Base-by-base conservation (phyloP, 805 yeast species). In the Saccharomycopsis javanensis region DNA sequence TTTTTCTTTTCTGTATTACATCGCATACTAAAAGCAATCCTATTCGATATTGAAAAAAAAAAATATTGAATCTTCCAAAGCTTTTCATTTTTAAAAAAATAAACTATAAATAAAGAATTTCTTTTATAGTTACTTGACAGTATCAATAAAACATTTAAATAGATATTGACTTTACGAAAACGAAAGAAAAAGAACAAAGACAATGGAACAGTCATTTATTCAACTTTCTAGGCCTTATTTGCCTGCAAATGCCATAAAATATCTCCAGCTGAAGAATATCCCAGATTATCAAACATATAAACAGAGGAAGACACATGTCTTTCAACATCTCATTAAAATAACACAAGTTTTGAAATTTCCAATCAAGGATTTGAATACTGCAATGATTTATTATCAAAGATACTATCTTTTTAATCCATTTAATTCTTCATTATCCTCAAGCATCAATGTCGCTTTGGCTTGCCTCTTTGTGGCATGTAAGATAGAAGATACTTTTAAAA, bases 401-500 rank as follows among this genome's bases (percentile, higher is more conserved):
- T 85, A 77, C 64, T 83, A 79, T 64, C 72, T 89, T 15, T 82
- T 83, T 68, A 85, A 86, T 65, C 70, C 71, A 60, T 84, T 84
- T 64, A 81, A 78, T 58, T 74, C 76, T 11, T 42, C 48, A 8
- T 23, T 42, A 28, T 73, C 72, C 20, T 74, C 77, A 55, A 80
- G 82, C 50, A 75, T 75, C 61, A 83, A 84, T 50, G 78, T 87
- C n/a, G 87, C 88, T 0, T 69, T 84, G 7, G 78, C 92, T 8
- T 78, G 89, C 55, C 67, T 90, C 6, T 79, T 86, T 57, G 72
- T 88, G 15, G 86, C 96, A 2, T 73, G 84, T 48, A 88, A 90
- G 68, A 81, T 83, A 61, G 95, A 88, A 65, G 97, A 90, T 65
- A 87, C 90, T 46, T 83, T 89, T 46, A 89, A 88, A 67, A 86